Evolutionary conservation across 1,284 basidiomycete genomes (phyloP).

Genomic region (Amylostereum areolatum): DNA sequence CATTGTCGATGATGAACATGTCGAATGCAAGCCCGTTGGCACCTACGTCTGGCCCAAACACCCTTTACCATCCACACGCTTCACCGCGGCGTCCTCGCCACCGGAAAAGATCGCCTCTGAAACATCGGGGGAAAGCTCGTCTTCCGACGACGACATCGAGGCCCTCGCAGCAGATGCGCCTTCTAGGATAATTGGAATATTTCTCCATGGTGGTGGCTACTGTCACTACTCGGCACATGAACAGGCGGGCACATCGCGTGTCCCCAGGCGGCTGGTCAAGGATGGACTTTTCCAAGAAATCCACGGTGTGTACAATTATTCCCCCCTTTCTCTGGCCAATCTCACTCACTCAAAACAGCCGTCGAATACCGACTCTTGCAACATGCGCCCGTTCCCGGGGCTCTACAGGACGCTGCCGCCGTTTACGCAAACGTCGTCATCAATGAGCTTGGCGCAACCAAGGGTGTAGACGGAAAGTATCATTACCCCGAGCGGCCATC

Average conservation of each 20-base stretch:
- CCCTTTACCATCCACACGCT: slow-evolving; percentile 6
- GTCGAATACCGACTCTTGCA: slow-evolving; percentile 48
- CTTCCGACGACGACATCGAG: slow-evolving; percentile 11
- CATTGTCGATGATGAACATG: slow-evolving; percentile 31
- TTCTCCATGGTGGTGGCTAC: slow-evolving; percentile 48
- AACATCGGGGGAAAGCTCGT: slow-evolving; percentile 9
- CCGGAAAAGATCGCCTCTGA: neutral
- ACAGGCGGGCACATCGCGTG: slow-evolving; percentile 37
- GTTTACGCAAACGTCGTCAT: slow-evolving; percentile 50
- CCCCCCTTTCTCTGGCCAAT: neutral
- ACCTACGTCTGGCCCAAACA: slow-evolving; percentile 41
- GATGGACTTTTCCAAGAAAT: slow-evolving; percentile 35
- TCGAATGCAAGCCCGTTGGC: slow-evolving; percentile 38
- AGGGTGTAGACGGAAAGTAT: slow-evolving; percentile 13
- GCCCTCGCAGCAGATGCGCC: slow-evolving; percentile 19
- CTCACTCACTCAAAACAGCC: slow-evolving; percentile 16
- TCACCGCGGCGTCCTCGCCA: neutral
- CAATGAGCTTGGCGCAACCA: slow-evolving; percentile 13
- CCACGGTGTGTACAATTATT: slow-evolving; percentile 20
- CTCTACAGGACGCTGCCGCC: slow-evolving; percentile 56
- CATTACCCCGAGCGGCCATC: slow-evolving; percentile 6
- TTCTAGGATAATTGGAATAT: slow-evolving; percentile 33
- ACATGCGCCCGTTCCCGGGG: slow-evolving; percentile 54
- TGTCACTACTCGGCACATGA: slow-evolving; percentile 53
- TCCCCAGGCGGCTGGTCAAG: slow-evolving; percentile 39